Conservation (phyloP, 352 stramenopile genomes). For the Aphanomyces euteiches region DNA sequence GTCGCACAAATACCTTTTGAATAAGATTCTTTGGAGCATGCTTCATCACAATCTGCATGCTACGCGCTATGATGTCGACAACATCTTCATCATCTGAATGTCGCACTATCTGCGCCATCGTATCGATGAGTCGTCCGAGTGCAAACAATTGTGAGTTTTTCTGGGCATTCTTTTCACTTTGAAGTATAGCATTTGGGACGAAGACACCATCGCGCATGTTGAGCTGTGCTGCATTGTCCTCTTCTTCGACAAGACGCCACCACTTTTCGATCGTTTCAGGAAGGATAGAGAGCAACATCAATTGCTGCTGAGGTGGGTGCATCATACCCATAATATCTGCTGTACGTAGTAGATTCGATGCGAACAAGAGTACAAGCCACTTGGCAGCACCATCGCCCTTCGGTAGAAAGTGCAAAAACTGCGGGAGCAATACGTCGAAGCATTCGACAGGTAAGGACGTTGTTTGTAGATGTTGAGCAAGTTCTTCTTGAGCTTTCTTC, state of each 20-base stretch:
- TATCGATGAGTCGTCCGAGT: slow-evolving; percentile 6
- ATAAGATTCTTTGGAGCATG: slow-evolving; percentile 2
- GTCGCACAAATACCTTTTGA: slow-evolving; percentile 52
- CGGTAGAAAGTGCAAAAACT: slow-evolving; percentile 2
- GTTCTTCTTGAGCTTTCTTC: slow-evolving; percentile 25
- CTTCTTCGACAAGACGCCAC: slow-evolving; percentile 13
- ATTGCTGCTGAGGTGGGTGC: neutral
- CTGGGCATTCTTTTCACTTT: slow-evolving; percentile 6
- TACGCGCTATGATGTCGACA: neutral
- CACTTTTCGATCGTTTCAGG: slow-evolving; percentile 13
- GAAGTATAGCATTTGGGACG: slow-evolving; percentile 15
- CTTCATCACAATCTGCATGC: slow-evolving; percentile 2
- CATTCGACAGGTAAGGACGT: slow-evolving; percentile 19
- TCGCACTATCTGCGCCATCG: neutral
- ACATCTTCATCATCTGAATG: slow-evolving; percentile 4
- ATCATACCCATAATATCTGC: slow-evolving; percentile 4
- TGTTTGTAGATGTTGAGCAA: slow-evolving; percentile 8
- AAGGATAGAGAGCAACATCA: slow-evolving; percentile 10
- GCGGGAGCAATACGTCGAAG: slow-evolving; percentile 7
- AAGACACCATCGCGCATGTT: slow-evolving; percentile 22
- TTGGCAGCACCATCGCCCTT: slow-evolving; percentile 1
- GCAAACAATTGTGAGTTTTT: slow-evolving; percentile 11
- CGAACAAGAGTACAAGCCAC: slow-evolving; percentile 15
- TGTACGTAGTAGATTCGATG: slow-evolving; percentile 19
- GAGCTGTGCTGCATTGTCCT: neutral